phyloP scores from a whole-genome alignment of 345 rosid species.

The Boechera divaricarpa region DNA sequence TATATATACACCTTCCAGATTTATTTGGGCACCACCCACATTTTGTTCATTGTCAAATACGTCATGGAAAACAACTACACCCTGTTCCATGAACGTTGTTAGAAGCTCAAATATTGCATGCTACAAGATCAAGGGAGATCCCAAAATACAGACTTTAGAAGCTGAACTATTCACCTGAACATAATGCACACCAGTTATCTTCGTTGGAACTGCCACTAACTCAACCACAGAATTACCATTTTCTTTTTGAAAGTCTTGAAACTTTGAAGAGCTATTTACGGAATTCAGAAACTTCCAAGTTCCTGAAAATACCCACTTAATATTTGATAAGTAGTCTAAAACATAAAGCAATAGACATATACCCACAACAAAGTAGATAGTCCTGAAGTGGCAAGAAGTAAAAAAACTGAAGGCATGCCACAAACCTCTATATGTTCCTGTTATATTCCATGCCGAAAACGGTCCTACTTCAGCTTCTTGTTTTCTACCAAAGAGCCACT shows the following conservation, averaged over 20 bases:
- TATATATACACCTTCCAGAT: conserved; percentile 97
- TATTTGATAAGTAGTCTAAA: background rate
- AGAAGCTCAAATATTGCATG: conserved; percentile 28
- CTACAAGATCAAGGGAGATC: conserved; percentile 15
- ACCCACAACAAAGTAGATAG: background rate
- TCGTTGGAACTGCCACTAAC: conserved; percentile 82
- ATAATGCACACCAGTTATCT: conserved; percentile 93
- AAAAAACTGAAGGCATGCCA: conserved; percentile 29
- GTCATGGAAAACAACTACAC: conserved; percentile 91
- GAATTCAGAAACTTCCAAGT: conserved; percentile 84
- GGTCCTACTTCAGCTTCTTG: conserved; percentile 72
- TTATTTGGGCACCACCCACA: conserved; percentile 87
- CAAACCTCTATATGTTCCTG: conserved; percentile 98
- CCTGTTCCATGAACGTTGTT: conserved; percentile 58
- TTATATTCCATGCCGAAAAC: conserved; percentile 87
- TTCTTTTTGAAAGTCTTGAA: conserved; percentile 76
- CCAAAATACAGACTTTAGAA: conserved; percentile 4
- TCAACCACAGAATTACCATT: conserved; percentile 85
- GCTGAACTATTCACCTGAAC: conserved; percentile 71
- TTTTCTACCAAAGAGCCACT: conserved; percentile 80
- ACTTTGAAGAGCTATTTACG: conserved; percentile 72
- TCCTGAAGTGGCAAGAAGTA: conserved; percentile 3
- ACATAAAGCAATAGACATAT: background rate
- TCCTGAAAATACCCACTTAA: conserved; percentile 58
- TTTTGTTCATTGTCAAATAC: conserved; percentile 85